Evolutionary conservation across 1,284 basidiomycete genomes (phyloP).

Genomic region (Pseudozyma thailandica): DNA sequence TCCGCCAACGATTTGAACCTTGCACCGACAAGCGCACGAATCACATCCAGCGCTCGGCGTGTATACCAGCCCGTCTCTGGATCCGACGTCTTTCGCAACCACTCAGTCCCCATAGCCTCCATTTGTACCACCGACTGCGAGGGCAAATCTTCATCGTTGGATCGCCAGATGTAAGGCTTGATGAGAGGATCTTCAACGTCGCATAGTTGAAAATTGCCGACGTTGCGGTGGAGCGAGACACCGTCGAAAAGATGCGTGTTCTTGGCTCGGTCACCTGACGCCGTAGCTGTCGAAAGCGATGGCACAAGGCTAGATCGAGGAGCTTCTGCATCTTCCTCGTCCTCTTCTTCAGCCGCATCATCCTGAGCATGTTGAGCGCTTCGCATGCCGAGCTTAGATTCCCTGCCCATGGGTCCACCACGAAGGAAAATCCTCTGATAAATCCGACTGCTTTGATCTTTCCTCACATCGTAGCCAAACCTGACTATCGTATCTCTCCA

Average conservation of each 20-base stretch:
- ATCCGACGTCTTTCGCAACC: slow-evolving; percentile 20
- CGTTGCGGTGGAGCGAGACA: slow-evolving; percentile 78
- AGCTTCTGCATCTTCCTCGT: background rate
- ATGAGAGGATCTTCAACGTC: slow-evolving; percentile 84
- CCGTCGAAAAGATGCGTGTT: slow-evolving; percentile 91
- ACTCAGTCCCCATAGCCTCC: slow-evolving; percentile 7
- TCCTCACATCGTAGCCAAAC: slow-evolving; percentile 88
- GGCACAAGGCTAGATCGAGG: slow-evolving; percentile 9
- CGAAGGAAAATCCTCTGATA: slow-evolving; percentile 55
- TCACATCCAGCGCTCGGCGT: slow-evolving; percentile 40
- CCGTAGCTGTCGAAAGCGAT: background rate
- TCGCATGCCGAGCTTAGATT: background rate
- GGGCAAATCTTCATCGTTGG: slow-evolving; percentile 9
- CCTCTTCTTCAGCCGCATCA: slow-evolving; percentile 1
- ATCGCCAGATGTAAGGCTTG: slow-evolving; percentile 40
- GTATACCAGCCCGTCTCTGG: slow-evolving; percentile 60
- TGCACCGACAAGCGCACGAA: slow-evolving; percentile 39
- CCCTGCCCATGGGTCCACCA: slow-evolving; percentile 1
- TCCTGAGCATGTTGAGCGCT: background rate
- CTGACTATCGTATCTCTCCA: slow-evolving; percentile 89
- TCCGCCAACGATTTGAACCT: slow-evolving; percentile 46
- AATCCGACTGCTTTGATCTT: slow-evolving; percentile 77
- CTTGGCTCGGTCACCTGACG: background rate
- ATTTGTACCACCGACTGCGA: background rate
- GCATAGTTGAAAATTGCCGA: slow-evolving; percentile 90